Evolutionary conservation across 352 stramenopile genomes (phyloP), one percentile per base, ranked within the genome.

Genomic region (Elongisporangium anandrum): DNA sequence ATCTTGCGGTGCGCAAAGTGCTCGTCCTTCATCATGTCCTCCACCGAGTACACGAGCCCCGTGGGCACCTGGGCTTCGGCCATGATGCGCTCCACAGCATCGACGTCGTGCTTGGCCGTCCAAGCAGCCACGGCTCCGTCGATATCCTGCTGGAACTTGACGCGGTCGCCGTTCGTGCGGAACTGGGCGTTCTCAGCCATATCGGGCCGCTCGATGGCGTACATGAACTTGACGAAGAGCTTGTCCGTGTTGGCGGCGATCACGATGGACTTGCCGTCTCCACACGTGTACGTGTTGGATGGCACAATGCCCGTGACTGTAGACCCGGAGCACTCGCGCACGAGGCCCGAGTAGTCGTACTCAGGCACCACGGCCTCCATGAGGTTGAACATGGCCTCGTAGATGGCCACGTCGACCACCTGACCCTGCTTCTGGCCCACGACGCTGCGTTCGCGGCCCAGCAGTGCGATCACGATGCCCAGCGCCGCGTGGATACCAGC

Each of bases 221-320:
- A 69, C 85, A 94, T 94, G 49, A 94, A 66, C 67, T 86, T 88
- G 17, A 82, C 62, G 45, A 92, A 96, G 7, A 96, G 66, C 61
- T 77, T 85, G 65, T 94, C 83, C 10, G 82, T 92, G 65, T 95
- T 96, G 53, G 85, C 85, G 3, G 86, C 87, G 52, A 96, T 75
- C 8, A 95, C 87, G 13, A 96, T 82, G 50, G 89, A 75, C 73
- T 96, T 96, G 22, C 75, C 75, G 68, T 96, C 85, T 15, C 73
- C 73, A 24, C 75, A 90, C 50, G 81, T 69, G 72, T 96, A 96
- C 39, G 87, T 96, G 63, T 94, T 94, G 21, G 82, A 92, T 2
- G 87, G 87, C 15, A 96, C 87, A 45, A 96, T 95, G 50, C 87
- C 87, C 19, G 85, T 96, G 57, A 96, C 88, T 7, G 87, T 96